Percentiles rank a stretch among this genome's conserved stretches.
These are phyloP conservation scores for Arthroderma sp. DNA, from an alignment of 2,329 filamentous ascomycete species.

Conservation along the genomic window DNA sequence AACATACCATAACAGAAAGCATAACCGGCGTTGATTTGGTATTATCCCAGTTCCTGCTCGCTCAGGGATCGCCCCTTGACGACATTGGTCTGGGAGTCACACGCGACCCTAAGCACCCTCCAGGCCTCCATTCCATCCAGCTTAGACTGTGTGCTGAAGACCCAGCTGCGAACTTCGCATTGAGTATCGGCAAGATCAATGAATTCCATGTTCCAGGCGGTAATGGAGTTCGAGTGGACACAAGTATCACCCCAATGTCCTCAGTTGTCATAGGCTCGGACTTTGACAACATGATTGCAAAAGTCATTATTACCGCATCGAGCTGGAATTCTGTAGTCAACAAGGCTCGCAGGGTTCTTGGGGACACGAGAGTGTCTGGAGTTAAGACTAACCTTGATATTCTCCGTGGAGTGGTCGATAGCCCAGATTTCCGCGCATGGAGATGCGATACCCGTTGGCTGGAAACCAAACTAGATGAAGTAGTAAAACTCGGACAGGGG, in stretches of 20 bases:
- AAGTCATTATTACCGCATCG: conserved; percentile 44
- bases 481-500: conserved; percentile 24
- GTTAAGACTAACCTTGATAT: conserved; percentile 46
- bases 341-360: conserved; percentile 43
- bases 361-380: conserved; percentile 43
- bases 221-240: conserved; percentile 46
- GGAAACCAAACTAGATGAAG: conserved; percentile 33
- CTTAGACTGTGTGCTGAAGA: conserved; percentile 47
- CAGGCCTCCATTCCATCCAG: conserved; percentile 39
- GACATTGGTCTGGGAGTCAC: conserved; percentile 22
- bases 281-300: conserved; percentile 48
- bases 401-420: conserved; percentile 40
- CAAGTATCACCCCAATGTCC: conserved; percentile 34
- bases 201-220: conserved; percentile 43
- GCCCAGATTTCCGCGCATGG: conserved; percentile 37
- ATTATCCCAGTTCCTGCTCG: conserved; percentile 40
- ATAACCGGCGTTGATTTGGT: conserved; percentile 44
- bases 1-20: conserved; percentile 48
- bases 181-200: conserved; percentile 48
- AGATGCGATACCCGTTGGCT: conserved; percentile 46
- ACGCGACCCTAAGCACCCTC: conserved; percentile 22
- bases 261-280: conserved; percentile 38
- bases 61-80: conserved; percentile 36
- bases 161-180: conserved; percentile 38
- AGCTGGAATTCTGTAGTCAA: conserved; percentile 40